Base-by-base conservation (phyloP, 805 yeast genomes). In the Pichia scutulata region DNA sequence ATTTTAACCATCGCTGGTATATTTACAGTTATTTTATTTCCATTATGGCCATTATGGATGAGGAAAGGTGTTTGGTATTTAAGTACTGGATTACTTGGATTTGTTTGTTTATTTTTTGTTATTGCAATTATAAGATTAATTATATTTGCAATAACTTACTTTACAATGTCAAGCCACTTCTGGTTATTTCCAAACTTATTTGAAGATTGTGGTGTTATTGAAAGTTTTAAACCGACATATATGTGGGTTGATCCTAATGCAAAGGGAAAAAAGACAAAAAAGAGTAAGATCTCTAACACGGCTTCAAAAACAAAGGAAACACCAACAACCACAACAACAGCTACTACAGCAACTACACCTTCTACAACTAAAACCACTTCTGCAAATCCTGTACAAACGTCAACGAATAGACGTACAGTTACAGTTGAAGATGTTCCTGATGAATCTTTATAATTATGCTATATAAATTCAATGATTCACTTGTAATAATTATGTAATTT, bases 151-250 rank as follows among this genome's bases (percentile, higher is more conserved):
- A 57, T 85, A 47, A 77, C 89, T 0, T 76, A 77, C 56, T 70
- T 83, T 44, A 67, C 78, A 1, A 70, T 76, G 50, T 78, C 81
- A 8, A 80, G 81, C 41, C 96, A 95, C n/a, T 76, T 93, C 64
- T 93, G 99, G 99, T 65, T 93, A 44, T 92, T 89, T 76, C 99
- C 99, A 50, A 92, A 92, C 64, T 74, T 93, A 63, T 93, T 90
- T 69, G 99, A 84, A 55, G 99, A 93, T 63, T 90, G 95, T 60
- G 96, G 97, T 23, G 85, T 93, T 55, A 63, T 92, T 53, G 98
- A 92, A 52, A 86, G 96, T 72, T 93, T 93, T 72, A 76, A 76
- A 57, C 99, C 99, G 4, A 57, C 84, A n/a, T 93, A 86, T 63
- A 93, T 82, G 3, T 89, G 89, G 86, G 88, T 72, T 46, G 68